A percentile compares a stretch with the other conserved stretches of the same genome.
Conservation (phyloP, 1,284 basidiomycete species). For the Fereydounia khargensis region DNA sequence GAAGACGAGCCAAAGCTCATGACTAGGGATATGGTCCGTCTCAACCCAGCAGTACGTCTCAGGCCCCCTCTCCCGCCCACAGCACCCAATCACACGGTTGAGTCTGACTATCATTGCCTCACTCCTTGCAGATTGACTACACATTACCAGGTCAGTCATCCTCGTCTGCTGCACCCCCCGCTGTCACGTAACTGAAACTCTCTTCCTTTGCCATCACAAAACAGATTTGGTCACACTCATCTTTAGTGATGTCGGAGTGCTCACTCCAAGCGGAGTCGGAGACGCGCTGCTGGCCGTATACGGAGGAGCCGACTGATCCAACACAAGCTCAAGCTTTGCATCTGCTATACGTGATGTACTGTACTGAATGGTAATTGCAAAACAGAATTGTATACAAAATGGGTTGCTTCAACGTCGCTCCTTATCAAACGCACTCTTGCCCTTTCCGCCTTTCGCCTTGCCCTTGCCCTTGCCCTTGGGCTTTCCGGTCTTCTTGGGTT, state of each 20-base stretch:
- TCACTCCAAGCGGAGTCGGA: constrained; percentile 86
- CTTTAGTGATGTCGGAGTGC: constrained; percentile 84
- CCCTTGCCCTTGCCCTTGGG: constrained; percentile 4
- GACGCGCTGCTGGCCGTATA: constrained; percentile 89
- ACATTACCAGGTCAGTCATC: too few relatives aligned
- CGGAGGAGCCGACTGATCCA: constrained; percentile 39
- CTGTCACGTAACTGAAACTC: too few relatives aligned
- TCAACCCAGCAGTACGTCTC: constrained; percentile 41
- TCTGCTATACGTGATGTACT: too few relatives aligned
- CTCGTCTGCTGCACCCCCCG: too few relatives aligned
- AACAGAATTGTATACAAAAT: too few relatives aligned
- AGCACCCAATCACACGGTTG: too few relatives aligned
- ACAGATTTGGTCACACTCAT: constrained; percentile 85
- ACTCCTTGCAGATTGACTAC: constrained; percentile 42
- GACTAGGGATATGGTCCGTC: constrained; percentile 38
- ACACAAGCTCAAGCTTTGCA: too few relatives aligned
- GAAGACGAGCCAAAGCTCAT: constrained; percentile 14
- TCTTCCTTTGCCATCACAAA: too few relatives aligned
- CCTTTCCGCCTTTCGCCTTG: not conserved
- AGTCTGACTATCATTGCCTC: not conserved
- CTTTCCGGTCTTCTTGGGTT: constrained; percentile 5
- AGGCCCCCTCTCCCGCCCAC: not conserved
- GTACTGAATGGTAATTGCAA: too few relatives aligned
- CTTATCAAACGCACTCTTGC: not conserved
- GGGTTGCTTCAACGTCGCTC: too few relatives aligned